Evolutionary conservation across 345 rosid genomes (phyloP).

Genomic region (Sonneratia caseolaris): DNA sequence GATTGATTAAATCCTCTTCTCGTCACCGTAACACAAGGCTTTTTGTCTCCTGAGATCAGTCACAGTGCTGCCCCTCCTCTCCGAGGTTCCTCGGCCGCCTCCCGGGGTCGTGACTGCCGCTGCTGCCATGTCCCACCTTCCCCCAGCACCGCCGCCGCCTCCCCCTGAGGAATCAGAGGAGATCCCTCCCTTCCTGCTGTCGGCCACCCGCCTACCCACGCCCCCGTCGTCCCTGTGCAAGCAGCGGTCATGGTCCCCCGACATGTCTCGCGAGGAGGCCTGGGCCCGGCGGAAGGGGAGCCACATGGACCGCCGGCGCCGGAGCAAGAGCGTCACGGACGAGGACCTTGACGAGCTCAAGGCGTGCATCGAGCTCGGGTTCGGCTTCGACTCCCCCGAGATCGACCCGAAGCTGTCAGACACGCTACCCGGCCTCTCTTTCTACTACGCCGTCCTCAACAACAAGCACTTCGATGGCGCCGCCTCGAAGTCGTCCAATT

Average conservation of each 20-base stretch:
- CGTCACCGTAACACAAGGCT: background rate
- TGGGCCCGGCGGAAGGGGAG: conserved; percentile 67
- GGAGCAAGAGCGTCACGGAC: conserved; percentile 76
- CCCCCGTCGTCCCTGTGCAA: conserved; percentile 41
- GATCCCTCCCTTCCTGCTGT: background rate
- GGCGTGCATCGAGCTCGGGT: conserved; percentile 77
- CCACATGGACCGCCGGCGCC: conserved; percentile 24
- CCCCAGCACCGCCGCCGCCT: background rate
- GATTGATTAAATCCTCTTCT: background rate
- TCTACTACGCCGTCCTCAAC: conserved; percentile 50
- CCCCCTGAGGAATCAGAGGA: background rate
- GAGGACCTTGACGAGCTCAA: conserved; percentile 92
- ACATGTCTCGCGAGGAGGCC: conserved; percentile 66
- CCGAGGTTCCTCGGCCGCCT: conserved; percentile 27
- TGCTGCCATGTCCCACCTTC: conserved; percentile 6
- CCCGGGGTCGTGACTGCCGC: conserved; percentile 27
- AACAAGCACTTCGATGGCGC: conserved; percentile 39
- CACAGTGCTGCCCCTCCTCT: conserved; percentile 9
- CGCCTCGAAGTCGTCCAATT: conserved; percentile 33
- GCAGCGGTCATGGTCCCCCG: conserved; percentile 89
- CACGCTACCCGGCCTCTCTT: conserved; percentile 74
- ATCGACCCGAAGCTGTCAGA: conserved; percentile 62
- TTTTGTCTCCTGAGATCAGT: background rate
- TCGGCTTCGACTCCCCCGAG: conserved; percentile 69
- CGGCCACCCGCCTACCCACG: background rate